Evolutionary conservation across 78 protist genomes (phyloP), one percentile per base, ranked within the genome.

Genomic region (Dictyostelium firmibasis): DNA sequence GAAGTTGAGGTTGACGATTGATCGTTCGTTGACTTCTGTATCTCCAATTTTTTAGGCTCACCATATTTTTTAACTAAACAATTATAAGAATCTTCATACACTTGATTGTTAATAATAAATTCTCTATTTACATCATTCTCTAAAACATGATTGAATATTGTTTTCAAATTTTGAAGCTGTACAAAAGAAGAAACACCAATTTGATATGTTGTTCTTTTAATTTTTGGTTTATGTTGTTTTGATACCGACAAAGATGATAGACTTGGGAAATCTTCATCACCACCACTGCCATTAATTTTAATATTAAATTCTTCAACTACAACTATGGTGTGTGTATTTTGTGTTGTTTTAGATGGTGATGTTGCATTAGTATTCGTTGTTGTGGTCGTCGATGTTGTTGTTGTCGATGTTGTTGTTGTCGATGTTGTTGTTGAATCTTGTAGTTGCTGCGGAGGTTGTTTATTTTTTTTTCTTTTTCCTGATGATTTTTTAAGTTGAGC

Each of bases 381-480:
- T 78, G 44, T 9, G 29, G 23, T 29, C 36, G 16, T 43, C 8
- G 44, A 25, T 78, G 27, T 77, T 43, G 25, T 76, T 38, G 41
- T 77, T 18, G 38, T 76, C 20, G 38, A 31, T 31, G 41, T 70
- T 31, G 23, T 70, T 31, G 29, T 4, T 10, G 18, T 10, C 3
- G 47, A 11, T 4, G 18, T 29, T 70, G 35, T 70, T 14, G 35
- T 29, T 70, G 43, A 29, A 1, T 72, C 7, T 18, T 72, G n/a
- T 33, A 33, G 43, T 72, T 72, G 79, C 33, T 72, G 41, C 81
- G 20, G 41, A 8, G 50, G 35, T 75, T 29, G 81, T 75, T 67
- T 67, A 67, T 67, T 67, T 67, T 67, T 62, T 29, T 67, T 67
- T 67, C 75, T 67, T 67, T 67, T 67, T 27, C 81, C 81, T 16